Conservation (phyloP, 2,329 filamentous ascomycete species). For the Gyromitra esculenta region DNA sequence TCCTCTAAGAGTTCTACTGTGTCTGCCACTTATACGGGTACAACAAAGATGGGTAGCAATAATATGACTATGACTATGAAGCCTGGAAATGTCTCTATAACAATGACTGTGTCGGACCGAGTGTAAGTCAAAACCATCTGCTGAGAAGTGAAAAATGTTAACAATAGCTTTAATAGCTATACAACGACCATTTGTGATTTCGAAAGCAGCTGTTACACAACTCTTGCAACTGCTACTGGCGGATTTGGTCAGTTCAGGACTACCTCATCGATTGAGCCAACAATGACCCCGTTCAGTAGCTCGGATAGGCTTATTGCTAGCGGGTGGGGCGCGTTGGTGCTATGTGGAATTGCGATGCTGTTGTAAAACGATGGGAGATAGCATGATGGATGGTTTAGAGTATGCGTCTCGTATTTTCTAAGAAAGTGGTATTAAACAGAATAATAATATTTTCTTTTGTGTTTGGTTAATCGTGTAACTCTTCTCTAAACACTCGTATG, state of each 20-base stretch:
- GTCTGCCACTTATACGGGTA: neutral
- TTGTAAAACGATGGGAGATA: neutral
- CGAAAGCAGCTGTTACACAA: constrained; percentile 32
- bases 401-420: neutral
- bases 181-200: constrained; percentile 41
- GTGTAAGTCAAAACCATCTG: neutral
- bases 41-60: neutral
- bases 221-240: constrained; percentile 15
- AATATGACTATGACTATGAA: constrained; percentile 1
- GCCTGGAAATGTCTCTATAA: constrained; percentile 18
- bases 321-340: constrained; percentile 25
- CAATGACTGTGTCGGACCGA: neutral
- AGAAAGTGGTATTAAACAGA: neutral
- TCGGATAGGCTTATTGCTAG: constrained; percentile 17
- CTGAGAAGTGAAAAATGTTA: neutral
- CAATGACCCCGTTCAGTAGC: constrained; percentile 43
- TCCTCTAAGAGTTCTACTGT: neutral
- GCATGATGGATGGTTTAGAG: neutral
- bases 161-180: constrained; percentile 5
- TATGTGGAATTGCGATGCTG: constrained; percentile 37
- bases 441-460: constrained; percentile 10
- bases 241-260: neutral
- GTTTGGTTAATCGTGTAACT: neutral
- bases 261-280: constrained; percentile 11
- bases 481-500: neutral